Percentiles rank a stretch among this genome's conserved stretches.
Conservation (phyloP, 1,139 yeast species). For the Ashbya aceris region DNA sequence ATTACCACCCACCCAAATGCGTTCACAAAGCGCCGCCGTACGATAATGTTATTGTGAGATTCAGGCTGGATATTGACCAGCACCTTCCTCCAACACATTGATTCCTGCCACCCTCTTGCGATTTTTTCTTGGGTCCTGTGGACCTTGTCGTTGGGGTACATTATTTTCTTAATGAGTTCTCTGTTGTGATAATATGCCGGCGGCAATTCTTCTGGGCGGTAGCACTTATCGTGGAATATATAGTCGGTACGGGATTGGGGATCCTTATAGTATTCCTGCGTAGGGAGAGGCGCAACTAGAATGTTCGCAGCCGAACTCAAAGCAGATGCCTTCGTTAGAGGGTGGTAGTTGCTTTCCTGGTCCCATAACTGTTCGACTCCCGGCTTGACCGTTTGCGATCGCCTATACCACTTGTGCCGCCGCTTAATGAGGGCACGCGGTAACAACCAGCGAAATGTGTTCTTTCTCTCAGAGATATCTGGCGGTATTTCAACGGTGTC, state of each 20-base stretch:
- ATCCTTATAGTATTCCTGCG: constrained; percentile 52
- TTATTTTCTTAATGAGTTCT: constrained; percentile 17
- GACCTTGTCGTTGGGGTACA: constrained; percentile 26
- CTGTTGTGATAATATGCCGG: constrained; percentile 33
- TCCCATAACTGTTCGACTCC: constrained; percentile 7
- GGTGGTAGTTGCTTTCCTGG: constrained; percentile 24
- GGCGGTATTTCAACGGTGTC: constrained; percentile 19
- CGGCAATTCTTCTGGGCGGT: constrained; percentile 59
- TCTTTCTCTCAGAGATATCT: constrained; percentile 30
- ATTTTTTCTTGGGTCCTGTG: constrained; percentile 64
- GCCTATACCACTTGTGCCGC: constrained; percentile 26
- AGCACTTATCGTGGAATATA: constrained; percentile 74
- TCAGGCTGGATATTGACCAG: constrained; percentile 80
- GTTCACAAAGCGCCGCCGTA: constrained; percentile 80
- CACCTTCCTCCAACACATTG: constrained; percentile 87
- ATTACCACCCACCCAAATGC: constrained; percentile 96
- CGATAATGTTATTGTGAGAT: constrained; percentile 91
- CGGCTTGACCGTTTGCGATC: constrained; percentile 25
- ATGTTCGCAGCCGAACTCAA: constrained; percentile 49
- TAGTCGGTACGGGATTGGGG: constrained; percentile 48
- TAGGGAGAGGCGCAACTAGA: constrained; percentile 78
- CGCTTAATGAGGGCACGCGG: constrained; percentile 21
- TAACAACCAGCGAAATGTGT: constrained; percentile 20
- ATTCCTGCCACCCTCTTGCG: constrained; percentile 82
- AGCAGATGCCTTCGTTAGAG: constrained; percentile 50